Base-by-base conservation (phyloP, 2,329 filamentous ascomycete genomes). In the Tolypocladium nubicola region DNA sequence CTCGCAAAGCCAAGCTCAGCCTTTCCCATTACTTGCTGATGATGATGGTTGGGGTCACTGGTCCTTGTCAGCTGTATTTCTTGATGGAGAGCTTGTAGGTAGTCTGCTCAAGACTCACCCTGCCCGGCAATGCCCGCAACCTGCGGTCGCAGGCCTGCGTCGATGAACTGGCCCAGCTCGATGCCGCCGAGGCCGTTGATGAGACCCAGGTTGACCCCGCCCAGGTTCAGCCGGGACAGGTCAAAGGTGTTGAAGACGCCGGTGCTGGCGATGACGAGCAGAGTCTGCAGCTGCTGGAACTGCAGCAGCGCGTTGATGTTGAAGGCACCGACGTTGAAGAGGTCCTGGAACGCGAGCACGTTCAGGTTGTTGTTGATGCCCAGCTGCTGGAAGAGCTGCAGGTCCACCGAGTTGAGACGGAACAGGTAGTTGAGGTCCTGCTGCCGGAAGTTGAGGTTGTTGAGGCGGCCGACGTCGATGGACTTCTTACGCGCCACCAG, bases 381-480 rank as follows among this genome's bases (percentile, higher is more conserved):
- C 14, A 69, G 64, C 53, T 58, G 60, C 66, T 71, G 65, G 58
- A 80, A 72, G 56, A 75, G 69, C 62, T 70, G 68, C 50, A 80
- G 70, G 60, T 76, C 66, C 59, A 81, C 68, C 21, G 69, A 62
- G 71, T 79, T 78, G 71, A 80, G 63, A 60, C 70, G 69, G 62
- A 78, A 73, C 57, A 75, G 72, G 67, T 80, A 76, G 71, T 74
- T 72, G 59, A 75, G 64, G 63, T 76, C 74, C 47, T 74, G 61
- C 59, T 68, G 64, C 61, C 68, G 62, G 67, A 78, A 75, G 57
- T 63, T 63, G 64, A 78, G 71, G 60, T 69, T 66, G 66, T 73
- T 71, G 65, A 77, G 66, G 62, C 67, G 67, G 58, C 67, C 64
- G 53, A 76, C 67, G 63, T 79, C 71, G 57, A 75, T 70, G 59